A percentile compares a stretch with the other conserved stretches of the same genome.
Conservation (phyloP, 352 stramenopile genomes). For the Phytophthora pseudosyringae region DNA sequence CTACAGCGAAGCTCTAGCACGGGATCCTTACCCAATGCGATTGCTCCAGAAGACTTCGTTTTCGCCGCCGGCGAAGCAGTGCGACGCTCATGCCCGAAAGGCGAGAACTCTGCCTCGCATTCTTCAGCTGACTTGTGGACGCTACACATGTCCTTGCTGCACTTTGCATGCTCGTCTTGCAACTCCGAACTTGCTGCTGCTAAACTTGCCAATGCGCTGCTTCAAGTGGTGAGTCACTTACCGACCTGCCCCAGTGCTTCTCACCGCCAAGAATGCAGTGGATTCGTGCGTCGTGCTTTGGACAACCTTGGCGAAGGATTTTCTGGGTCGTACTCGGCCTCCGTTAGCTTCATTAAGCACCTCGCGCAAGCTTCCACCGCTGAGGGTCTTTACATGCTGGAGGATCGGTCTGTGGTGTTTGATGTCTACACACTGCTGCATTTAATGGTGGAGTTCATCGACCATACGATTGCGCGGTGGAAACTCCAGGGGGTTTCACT, state of each 20-base stretch:
- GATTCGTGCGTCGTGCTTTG: constrained; percentile 56
- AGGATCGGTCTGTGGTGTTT: constrained; percentile 18
- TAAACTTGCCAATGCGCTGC: constrained; percentile 47
- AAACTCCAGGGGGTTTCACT: constrained; percentile 31
- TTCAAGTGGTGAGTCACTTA: constrained; percentile 56
- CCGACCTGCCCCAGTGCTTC: constrained; percentile 35
- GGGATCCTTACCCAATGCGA: constrained; percentile 11
- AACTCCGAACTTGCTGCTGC: constrained; percentile 47
- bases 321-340: constrained; percentile 41
- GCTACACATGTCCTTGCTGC: constrained; percentile 54
- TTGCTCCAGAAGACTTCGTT: constrained; percentile 36
- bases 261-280: constrained; percentile 53
- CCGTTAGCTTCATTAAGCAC: constrained; percentile 43
- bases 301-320: constrained; percentile 43
- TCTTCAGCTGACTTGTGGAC: constrained; percentile 45
- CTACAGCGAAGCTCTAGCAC: constrained; percentile 31
- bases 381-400: constrained; percentile 29
- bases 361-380: constrained; percentile 34
- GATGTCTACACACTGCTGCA: constrained; percentile 42
- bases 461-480: constrained; percentile 28
- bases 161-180: constrained; percentile 50
- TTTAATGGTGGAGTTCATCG: constrained; percentile 41
- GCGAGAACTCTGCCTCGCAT: neutral
- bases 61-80: constrained; percentile 29
- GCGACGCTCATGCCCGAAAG: constrained; percentile 21